Evolutionary conservation across 805 yeast species (phyloP), one percentile per base, ranked within the genome.

Genomic region (Candida coquimbonensis): DNA sequence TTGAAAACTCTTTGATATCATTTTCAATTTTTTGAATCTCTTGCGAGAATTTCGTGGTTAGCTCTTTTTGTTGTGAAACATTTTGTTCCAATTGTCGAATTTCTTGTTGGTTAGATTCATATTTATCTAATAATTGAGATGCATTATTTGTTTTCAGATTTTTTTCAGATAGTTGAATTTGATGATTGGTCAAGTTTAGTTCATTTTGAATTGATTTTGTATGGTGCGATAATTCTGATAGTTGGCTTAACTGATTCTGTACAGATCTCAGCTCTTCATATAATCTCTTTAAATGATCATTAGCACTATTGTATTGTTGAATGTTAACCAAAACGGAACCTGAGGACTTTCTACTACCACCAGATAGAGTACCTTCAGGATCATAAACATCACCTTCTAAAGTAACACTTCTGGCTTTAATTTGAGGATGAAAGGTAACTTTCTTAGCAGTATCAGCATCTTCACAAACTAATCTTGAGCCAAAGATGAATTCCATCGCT

Each of bases 301-400:
- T 66, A 12, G 75, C 56, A 14, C 57, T 62, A 55, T 85, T 84
- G 53, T 74, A 82, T 47, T 76, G 76, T 56, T 83, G 91, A 61
- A 89, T 77, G 38, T 77, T 78, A 11, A 78, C 61, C 46, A 90
- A 69, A 3, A 84, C 63, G 0, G 88, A 75, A 2, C 78, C 72
- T 14, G 77, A 67, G 41, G 70, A 69, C 51, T 73, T 80, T 53
- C 91, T 74, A 19, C 95, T 81, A n/a, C 98, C 98, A 40, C 99
- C 99, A 1, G 96, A 86, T 26, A 93, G 69, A 8, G 96, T 87
- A 14, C 99, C 99, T 53, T 84, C 88, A 0, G 99, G 99, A 60
- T 93, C 99, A 65, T 90, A 93, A 11, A 83, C 76, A 62, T 93
- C 99, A 43, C 99, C 99, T 44, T 89, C 90, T 32, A 86, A 62